Base-by-base conservation (phyloP, 768 basidiomycete species). In the Rhodosporidiobolus sp. region DNA sequence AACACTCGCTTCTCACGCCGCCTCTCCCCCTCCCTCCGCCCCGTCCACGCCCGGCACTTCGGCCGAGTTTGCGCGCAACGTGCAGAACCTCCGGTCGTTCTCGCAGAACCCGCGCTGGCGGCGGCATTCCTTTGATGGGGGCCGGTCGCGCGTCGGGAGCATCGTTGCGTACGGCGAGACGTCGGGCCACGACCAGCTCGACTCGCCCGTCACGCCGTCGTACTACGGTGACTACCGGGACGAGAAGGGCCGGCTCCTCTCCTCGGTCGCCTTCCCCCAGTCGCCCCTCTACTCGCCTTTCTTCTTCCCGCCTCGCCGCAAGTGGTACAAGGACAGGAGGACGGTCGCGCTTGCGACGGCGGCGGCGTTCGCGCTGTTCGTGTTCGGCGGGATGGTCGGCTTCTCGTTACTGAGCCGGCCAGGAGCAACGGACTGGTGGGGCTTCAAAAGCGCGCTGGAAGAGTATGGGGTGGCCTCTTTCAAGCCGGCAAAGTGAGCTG, bases 111-210 rank as follows among this genome's bases (percentile, higher is more conserved):
- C 59, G 8, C 59, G 58, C 9, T 52, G 22, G 9, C 55, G 55
- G 34, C 65, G 65, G 17, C 65, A 66, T 22, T 56, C 65, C 32
- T 66, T 66, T 32, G 65, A 66, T 34, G 8, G 57, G 3, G 65
- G 64, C 46, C 58, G 66, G 52, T 49, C 22, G 49, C 52, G 4
- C 62, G 32, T 57, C 35, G 22, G 32, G 34, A 24, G 24, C 56
- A 4, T 38, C n/a, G n/a, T n/a, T n/a, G n/a, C n/a, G n/a, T 20
- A 6, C 43, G 34, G 55, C 19, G 11, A 0, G 50, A 45, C 16
- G 24, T 28, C 35, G 24, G 22, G 20, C 38, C 52, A 60, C 50
- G 62, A 34, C 24, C n/a, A 28, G 43, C 17, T 50, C 46, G 35
- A 61, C 34, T 60, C 52, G 45, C 69, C 69, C 8, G 3, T 45